Percentiles rank a stretch among this genome's conserved stretches.
phyloP scores from a whole-genome alignment of 1,284 basidiomycete genomes.

The Ganoderma resinaceum region DNA sequence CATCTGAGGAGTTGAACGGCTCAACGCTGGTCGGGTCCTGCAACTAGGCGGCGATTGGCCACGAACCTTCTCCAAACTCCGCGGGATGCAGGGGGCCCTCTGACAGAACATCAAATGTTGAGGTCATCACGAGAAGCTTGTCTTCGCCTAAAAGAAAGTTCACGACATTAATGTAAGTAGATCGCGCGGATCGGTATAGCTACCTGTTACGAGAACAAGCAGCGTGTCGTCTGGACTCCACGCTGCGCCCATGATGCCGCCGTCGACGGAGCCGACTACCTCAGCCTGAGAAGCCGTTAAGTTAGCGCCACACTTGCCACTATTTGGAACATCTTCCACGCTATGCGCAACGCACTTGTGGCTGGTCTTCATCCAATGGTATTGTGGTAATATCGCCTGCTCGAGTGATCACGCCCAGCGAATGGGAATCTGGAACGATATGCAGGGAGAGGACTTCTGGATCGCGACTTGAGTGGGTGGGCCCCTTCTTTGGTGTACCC shows the following conservation, averaged over 20 bases:
- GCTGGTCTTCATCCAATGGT: constrained; percentile 59
- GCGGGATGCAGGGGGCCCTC: constrained; percentile 77
- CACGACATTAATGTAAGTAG: neutral
- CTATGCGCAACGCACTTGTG: constrained; percentile 47
- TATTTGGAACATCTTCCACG: neutral
- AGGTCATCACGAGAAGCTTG: constrained; percentile 90
- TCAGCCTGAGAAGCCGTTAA: constrained; percentile 55
- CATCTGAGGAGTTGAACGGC: constrained; percentile 55
- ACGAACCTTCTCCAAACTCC: constrained; percentile 86
- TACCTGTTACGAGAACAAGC: constrained; percentile 82
- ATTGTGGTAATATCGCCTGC: constrained; percentile 83
- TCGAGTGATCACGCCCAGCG: constrained; percentile 67
- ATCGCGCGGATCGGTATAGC: neutral
- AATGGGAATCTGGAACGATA: constrained; percentile 36
- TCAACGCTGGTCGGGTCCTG: too few species aligned
- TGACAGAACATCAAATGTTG: constrained; percentile 87
- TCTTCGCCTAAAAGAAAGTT: constrained; percentile 63
- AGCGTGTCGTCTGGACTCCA: constrained; percentile 95
- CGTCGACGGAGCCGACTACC: constrained; percentile 87
- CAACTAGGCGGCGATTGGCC: neutral
- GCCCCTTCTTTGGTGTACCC: constrained; percentile 10
- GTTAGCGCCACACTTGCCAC: neutral
- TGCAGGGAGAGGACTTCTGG: constrained; percentile 39
- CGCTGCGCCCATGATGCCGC: constrained; percentile 81
- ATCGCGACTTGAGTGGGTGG: constrained; percentile 1